phyloP scores from a whole-genome alignment of 352 stramenopile genomes.

The Albugo laibachii region DNA sequence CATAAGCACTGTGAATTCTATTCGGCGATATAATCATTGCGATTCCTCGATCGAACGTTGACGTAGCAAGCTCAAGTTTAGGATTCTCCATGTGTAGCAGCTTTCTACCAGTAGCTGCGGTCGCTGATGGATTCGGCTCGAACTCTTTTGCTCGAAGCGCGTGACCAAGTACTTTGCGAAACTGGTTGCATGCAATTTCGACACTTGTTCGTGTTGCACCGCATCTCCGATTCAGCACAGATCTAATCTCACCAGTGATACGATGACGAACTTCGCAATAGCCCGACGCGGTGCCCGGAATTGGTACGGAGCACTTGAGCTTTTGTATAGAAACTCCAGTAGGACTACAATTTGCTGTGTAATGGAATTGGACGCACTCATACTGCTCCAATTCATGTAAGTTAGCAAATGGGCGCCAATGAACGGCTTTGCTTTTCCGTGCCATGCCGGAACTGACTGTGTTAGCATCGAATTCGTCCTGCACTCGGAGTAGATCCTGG shows the following conservation, averaged over 20 bases:
- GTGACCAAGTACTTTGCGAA: slow-evolving; percentile 19
- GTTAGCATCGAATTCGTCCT: too few species aligned
- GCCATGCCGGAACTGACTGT: too few species aligned
- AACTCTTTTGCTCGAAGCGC: slow-evolving; percentile 18
- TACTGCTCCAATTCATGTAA: slow-evolving; percentile 5
- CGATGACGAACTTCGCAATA: slow-evolving; percentile 26
- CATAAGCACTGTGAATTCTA: slow-evolving; percentile 25
- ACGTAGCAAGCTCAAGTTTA: not conserved
- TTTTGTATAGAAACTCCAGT: not conserved
- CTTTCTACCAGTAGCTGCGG: not conserved
- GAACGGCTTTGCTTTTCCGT: too few species aligned
- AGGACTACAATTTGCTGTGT: slow-evolving; percentile 20
- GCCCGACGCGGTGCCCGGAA: slow-evolving; percentile 12
- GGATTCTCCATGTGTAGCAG: not conserved
- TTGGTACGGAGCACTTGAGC: slow-evolving; percentile 8
- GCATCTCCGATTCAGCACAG: slow-evolving; percentile 41
- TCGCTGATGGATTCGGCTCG: slow-evolving; percentile 12
- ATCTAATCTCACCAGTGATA: slow-evolving; percentile 9
- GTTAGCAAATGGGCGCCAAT: too few species aligned
- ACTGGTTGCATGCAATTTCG: slow-evolving; percentile 21
- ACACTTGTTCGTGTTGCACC: slow-evolving; percentile 24
- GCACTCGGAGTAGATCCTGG: too few species aligned
- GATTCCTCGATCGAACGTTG: slow-evolving; percentile 12
- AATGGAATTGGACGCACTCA: slow-evolving; percentile 32
- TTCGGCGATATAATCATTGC: slow-evolving; percentile 9